Conservation (phyloP, 345 rosid species). For the Salix viminalis region DNA sequence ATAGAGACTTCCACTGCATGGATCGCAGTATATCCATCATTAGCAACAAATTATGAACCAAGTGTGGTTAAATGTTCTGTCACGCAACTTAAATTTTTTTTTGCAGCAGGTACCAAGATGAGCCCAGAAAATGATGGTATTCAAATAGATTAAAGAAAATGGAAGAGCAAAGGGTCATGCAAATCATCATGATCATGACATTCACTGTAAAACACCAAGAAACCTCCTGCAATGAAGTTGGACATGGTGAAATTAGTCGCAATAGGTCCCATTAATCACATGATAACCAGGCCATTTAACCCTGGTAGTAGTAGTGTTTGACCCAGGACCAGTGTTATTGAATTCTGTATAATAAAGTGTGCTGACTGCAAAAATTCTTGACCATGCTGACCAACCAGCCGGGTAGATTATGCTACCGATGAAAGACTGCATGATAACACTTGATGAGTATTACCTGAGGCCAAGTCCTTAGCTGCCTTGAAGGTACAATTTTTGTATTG, state of each 20-base stretch:
- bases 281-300: constrained; percentile 62
- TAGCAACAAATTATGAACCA: too few relatives aligned
- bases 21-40: too few relatives aligned
- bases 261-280: constrained; percentile 18
- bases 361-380: constrained; percentile 17
- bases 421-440: constrained; percentile 31
- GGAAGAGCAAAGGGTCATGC: not conserved
- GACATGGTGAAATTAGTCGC: constrained; percentile 26
- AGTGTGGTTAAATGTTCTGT: too few relatives aligned
- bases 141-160: not conserved
- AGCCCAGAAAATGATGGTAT: not conserved
- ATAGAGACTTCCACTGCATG: too few relatives aligned
- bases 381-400: constrained; percentile 30
- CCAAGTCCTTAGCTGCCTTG: constrained; percentile 27
- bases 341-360: constrained; percentile 38
- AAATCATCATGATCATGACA: not conserved
- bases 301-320: constrained; percentile 12
- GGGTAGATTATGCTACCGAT: constrained; percentile 25
- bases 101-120: too few relatives aligned
- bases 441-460: constrained; percentile 32
- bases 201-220: constrained; percentile 15
- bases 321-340: constrained; percentile 29
- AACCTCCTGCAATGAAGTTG: constrained; percentile 15
- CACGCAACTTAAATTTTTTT: too few relatives aligned
- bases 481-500: constrained; percentile 35